Base-by-base conservation (phyloP, 164 flowering plant species). In the Macadamia integrifolia region DNA sequence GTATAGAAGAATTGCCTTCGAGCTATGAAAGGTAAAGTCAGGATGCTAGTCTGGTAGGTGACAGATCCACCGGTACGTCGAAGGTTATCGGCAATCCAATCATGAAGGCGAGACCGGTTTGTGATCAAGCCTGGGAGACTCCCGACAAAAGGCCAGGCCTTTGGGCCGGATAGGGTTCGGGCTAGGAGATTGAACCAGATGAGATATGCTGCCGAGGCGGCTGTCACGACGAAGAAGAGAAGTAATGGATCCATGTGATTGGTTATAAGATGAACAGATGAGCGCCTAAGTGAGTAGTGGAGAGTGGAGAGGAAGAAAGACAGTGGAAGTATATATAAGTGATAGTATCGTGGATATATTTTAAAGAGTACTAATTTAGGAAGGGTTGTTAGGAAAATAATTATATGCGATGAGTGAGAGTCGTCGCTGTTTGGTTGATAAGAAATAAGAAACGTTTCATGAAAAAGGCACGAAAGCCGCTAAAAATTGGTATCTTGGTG, bases 41-140 rank as follows among this genome's bases (percentile, higher is more conserved):
- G 61, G 32, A 82, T 88, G 72, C 80, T 73, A 0, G 98, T 92
- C 58, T 90, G 96, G 79, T 92, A 92, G 11, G 98, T 93, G 60
- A 85, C 77, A 3, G 85, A 62, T 8, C 76, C 79, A 7, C 87
- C 83, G 0, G 82, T 78, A 1, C 62, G 44, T 0, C 83, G 78
- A 64, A 93, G 87, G 77, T 86, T 85, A 0, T 64, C 65, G 15
- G 91, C 86, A 1, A 91, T 82, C 97, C 96, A 93, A 40, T 93
- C 96, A 61, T 91, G 96, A 68, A 89, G 40, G 10, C 87, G 72
- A 3, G 70, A n/a, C 60, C 92, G 77, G 84, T 93, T 93, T 42
- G 68, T 32, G 70, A 79, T 70, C 1, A 88, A 76, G 67, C 53
- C 48, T 6, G 97, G 96, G 9, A 91, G 84, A 78, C 86, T 81